Conservation (phyloP, 768 basidiomycete genomes). For the Phylloporus sp. region DNA sequence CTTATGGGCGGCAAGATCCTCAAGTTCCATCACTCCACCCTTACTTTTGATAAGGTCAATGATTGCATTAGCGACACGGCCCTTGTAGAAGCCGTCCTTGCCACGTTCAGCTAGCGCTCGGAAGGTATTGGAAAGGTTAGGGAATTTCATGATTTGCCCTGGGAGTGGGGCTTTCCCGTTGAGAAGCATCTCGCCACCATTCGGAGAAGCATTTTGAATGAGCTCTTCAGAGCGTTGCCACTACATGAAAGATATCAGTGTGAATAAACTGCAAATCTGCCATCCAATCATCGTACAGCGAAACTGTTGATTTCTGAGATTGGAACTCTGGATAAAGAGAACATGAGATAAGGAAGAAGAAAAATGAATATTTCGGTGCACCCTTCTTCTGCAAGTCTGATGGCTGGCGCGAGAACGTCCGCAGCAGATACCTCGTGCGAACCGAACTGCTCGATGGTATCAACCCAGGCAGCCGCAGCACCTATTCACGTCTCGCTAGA, state of each 20-base stretch:
- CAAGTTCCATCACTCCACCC: slow-evolving; percentile 90
- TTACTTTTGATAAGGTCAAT: slow-evolving; percentile 78
- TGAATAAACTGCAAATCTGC: background rate
- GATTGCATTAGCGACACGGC: slow-evolving; percentile 83
- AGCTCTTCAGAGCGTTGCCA: slow-evolving; percentile 54
- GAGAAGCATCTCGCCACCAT: slow-evolving; percentile 80
- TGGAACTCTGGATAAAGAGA: slow-evolving; percentile 53
- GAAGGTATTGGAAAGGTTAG: slow-evolving; percentile 82
- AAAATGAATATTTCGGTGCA: slow-evolving; percentile 25
- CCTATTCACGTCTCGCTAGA: slow-evolving; percentile 41
- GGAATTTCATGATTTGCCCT: slow-evolving; percentile 78
- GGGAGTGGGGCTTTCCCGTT: slow-evolving; percentile 79
- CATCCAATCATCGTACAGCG: slow-evolving; percentile 39
- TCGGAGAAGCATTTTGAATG: slow-evolving; percentile 80
- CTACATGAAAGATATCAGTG: slow-evolving; percentile 21
- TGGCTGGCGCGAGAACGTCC: slow-evolving; percentile 85
- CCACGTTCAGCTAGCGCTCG: slow-evolving; percentile 73
- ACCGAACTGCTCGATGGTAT: slow-evolving; percentile 79
- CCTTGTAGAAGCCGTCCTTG: slow-evolving; percentile 92
- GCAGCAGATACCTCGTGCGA: slow-evolving; percentile 56
- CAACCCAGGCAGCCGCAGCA: slow-evolving; percentile 93
- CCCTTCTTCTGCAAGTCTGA: slow-evolving; percentile 90
- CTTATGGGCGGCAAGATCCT: slow-evolving; percentile 84
- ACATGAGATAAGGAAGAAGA: background rate
- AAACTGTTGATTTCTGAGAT: slow-evolving; percentile 77